These are phyloP conservation scores for Inga leiocalycina DNA, from an alignment of 306 rosid species.

Conservation along the genomic window DNA sequence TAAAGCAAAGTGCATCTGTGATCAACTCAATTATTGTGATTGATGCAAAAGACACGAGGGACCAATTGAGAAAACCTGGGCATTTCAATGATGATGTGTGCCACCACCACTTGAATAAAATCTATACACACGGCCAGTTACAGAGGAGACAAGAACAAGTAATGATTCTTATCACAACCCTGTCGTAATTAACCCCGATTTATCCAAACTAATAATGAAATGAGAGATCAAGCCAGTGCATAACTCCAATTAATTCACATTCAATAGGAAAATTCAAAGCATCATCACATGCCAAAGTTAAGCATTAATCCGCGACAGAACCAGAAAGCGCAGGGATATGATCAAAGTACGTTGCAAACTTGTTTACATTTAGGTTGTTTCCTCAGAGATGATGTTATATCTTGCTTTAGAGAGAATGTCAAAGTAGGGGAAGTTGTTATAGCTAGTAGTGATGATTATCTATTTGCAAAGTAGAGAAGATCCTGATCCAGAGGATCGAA, in stretches of 20 bases:
- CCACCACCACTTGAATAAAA: conserved; percentile 18
- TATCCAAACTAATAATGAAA: conserved; percentile 26
- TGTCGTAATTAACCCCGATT: conserved; percentile 20
- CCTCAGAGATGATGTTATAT: not conserved
- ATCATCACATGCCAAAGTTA: conserved; percentile 29
- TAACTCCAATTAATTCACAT: conserved; percentile 15
- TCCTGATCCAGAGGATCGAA: conserved; percentile 58
- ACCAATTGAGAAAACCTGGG: conserved; percentile 31
- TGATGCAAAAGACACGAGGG: not conserved
- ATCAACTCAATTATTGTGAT: not conserved
- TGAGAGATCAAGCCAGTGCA: not conserved
- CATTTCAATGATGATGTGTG: conserved; percentile 36
- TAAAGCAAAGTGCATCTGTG: not conserved
- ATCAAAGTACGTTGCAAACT: conserved; percentile 11
- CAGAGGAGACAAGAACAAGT: conserved; percentile 32
- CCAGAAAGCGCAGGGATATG: conserved; percentile 9
- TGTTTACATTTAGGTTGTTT: conserved; percentile 14
- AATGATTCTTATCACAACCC: conserved; percentile 14
- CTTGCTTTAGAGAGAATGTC: not conserved
- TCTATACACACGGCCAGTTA: conserved; percentile 6
- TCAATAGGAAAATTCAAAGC: conserved; percentile 3
- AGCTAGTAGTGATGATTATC: conserved; percentile 21
- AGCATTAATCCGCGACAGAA: conserved; percentile 16
- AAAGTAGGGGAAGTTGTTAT: conserved; percentile 4
- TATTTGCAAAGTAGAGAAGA: conserved; percentile 45